These are phyloP conservation scores for Penicillium angulare DNA, from an alignment of 495 filamentous ascomycete genomes.

Conservation along the genomic window DNA sequence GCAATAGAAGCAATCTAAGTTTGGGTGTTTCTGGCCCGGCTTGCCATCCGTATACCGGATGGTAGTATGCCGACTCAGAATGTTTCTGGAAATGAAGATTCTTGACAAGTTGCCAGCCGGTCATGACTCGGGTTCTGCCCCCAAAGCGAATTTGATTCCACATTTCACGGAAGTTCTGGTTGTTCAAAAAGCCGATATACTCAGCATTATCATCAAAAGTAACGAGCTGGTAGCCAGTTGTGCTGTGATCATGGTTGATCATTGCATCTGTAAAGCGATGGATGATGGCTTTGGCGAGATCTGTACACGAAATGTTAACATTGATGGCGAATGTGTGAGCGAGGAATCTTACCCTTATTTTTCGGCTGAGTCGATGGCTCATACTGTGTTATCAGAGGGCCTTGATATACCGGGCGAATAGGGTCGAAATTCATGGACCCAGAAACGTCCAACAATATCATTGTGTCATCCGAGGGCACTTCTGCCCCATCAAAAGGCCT, in stretches of 20 bases:
- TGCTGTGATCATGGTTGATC: constrained; percentile 40
- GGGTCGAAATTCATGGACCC: constrained; percentile 48
- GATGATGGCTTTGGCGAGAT: constrained; percentile 42
- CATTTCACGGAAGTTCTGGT: constrained; percentile 33
- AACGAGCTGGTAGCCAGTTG: constrained; percentile 39
- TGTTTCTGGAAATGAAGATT: constrained; percentile 49
- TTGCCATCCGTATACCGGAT: constrained; percentile 50
- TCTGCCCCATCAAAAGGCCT: constrained; percentile 32
- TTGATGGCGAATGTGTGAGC: neutral
- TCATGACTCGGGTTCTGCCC: constrained; percentile 44
- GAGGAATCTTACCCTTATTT: constrained; percentile 36
- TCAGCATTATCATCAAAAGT: constrained; percentile 38
- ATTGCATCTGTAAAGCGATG: constrained; percentile 45
- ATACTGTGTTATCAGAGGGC: constrained; percentile 42
- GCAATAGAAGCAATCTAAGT: constrained; percentile 40
- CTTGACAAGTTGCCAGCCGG: constrained; percentile 49
- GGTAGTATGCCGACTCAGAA: constrained; percentile 42
- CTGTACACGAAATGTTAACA: constrained; percentile 16
- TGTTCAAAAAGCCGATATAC: constrained; percentile 39
- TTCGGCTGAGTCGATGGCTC: constrained; percentile 40
- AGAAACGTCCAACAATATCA: constrained; percentile 47
- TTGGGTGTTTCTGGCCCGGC: constrained; percentile 46
- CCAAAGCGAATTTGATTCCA: constrained; percentile 38
- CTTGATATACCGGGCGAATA: constrained; percentile 38
- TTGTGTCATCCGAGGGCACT: constrained; percentile 39